These are phyloP conservation scores for Aspergillus fischeri DNA, from an alignment of 2,329 filamentous ascomycete genomes.

Conservation along the genomic window DNA sequence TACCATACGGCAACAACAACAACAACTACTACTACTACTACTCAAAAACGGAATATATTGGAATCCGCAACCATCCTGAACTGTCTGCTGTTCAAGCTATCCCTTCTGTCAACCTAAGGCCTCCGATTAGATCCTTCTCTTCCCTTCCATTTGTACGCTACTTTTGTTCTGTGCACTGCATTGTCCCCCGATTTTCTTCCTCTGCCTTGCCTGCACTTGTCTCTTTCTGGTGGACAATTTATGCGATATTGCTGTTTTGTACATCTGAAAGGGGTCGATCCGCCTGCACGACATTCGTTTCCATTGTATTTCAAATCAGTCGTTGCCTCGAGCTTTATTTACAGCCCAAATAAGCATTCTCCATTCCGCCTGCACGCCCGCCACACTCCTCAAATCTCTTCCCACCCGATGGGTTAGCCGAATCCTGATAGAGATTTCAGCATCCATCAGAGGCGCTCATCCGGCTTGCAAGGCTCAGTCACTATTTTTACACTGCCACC, in stretches of 20 bases:
- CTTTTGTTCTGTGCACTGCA: too few species aligned
- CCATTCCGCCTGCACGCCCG: conserved; percentile 13
- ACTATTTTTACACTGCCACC: conserved; percentile 25
- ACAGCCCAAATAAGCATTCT: conserved; percentile 15
- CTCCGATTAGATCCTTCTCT: too few species aligned
- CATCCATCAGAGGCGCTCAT: background rate
- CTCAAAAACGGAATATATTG: too few species aligned
- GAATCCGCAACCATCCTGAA: too few species aligned
- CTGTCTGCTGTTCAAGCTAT: too few species aligned
- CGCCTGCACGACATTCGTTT: conserved; percentile 9
- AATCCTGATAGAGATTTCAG: background rate
- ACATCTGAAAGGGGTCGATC: background rate
- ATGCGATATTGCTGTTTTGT: too few species aligned
- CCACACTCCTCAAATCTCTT: conserved; percentile 8
- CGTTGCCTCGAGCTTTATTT: conserved; percentile 10
- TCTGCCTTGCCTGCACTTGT: background rate
- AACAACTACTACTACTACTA: too few species aligned
- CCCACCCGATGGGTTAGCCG: conserved; percentile 18
- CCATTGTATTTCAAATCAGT: conserved; percentile 7
- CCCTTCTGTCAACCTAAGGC: too few species aligned
- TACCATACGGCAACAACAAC: background rate
- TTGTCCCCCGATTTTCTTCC: background rate
- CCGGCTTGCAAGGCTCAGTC: conserved; percentile 17
- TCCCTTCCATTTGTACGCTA: too few species aligned
- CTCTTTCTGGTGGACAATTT: too few species aligned